Percentiles rank a stretch among this genome's conserved stretches.
These are phyloP conservation scores for Curvularia hawaiiensis DNA, from an alignment of 2,329 filamentous ascomycete genomes.

Conservation along the genomic window DNA sequence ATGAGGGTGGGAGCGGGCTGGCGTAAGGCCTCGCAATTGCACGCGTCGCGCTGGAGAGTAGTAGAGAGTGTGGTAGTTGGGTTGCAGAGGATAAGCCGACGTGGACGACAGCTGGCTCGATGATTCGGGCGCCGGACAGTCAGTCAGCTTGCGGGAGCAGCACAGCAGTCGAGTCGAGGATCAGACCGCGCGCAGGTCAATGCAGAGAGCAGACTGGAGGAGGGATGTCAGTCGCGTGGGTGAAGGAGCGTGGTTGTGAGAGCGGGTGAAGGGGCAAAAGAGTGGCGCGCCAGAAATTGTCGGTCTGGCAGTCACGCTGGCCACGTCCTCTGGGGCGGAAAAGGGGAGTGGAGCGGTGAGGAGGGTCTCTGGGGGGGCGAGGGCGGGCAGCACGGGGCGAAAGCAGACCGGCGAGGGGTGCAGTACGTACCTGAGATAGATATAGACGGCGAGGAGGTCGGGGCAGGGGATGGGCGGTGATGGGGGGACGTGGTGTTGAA, in stretches of 20 bases:
- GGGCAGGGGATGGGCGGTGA: conserved; percentile 38
- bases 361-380: conserved; percentile 28
- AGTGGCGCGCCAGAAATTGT: conserved; percentile 31
- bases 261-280: conserved; percentile 17
- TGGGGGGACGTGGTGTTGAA: conserved; percentile 39
- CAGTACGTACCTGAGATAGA: conserved; percentile 42
- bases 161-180: conserved; percentile 32
- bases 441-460: conserved; percentile 27
- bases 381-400: conserved; percentile 27
- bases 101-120: conserved; percentile 26
- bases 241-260: conserved; percentile 19
- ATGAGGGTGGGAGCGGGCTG: conserved; percentile 30
- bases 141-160: conserved; percentile 24
- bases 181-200: conserved; percentile 48
- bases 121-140: conserved; percentile 30
- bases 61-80: background rate
- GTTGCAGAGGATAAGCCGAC: background rate
- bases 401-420: conserved; percentile 16
- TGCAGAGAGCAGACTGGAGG: conserved; percentile 45
- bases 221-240: conserved; percentile 37
- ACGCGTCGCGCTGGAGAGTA: conserved; percentile 24
- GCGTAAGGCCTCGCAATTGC: conserved; percentile 32
- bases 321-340: conserved; percentile 37
- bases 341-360: conserved; percentile 44
- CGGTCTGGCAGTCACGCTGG: conserved; percentile 36